These are phyloP conservation scores for Pyrenula massariospora DNA, from an alignment of 495 filamentous ascomycete genomes.

Conservation along the genomic window DNA sequence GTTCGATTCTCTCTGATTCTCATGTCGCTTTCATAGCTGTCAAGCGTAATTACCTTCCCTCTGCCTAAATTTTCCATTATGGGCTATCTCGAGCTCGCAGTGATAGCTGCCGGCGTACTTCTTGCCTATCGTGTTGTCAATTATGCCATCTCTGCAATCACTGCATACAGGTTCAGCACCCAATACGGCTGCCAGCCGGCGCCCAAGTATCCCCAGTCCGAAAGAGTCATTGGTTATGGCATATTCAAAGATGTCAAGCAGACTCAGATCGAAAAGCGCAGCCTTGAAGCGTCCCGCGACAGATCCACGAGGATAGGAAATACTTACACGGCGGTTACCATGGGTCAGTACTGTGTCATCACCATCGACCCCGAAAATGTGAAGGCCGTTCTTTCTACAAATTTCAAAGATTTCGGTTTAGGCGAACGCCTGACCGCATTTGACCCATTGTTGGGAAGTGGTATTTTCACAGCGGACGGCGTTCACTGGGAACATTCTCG, in stretches of 20 bases:
- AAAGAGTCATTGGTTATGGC: conserved; percentile 2
- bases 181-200: conserved; percentile 1
- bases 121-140: not conserved
- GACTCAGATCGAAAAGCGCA: not conserved
- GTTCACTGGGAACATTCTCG: conserved; percentile 49
- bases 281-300: not conserved
- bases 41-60: no score
- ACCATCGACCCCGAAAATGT: conserved; percentile 77
- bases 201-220: conserved; percentile 1
- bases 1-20: no score
- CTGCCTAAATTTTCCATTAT: no score
- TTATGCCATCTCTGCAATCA: not conserved
- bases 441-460: conserved; percentile 38
- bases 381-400: conserved; percentile 70
- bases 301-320: conserved; percentile 4
- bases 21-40: no score
- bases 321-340: conserved; percentile 17
- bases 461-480: conserved; percentile 66
- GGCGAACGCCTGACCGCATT: conserved; percentile 32
- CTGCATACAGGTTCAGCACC: not conserved
- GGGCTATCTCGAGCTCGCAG: not conserved
- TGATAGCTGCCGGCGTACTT: not conserved
- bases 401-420: conserved; percentile 59
- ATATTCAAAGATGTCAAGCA: conserved; percentile 2
- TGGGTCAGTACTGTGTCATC: conserved; percentile 23